Evolutionary conservation across 768 basidiomycete genomes (phyloP), one percentile per base, ranked within the genome.

Genomic region (Rubroboletus pulcherrimus): DNA sequence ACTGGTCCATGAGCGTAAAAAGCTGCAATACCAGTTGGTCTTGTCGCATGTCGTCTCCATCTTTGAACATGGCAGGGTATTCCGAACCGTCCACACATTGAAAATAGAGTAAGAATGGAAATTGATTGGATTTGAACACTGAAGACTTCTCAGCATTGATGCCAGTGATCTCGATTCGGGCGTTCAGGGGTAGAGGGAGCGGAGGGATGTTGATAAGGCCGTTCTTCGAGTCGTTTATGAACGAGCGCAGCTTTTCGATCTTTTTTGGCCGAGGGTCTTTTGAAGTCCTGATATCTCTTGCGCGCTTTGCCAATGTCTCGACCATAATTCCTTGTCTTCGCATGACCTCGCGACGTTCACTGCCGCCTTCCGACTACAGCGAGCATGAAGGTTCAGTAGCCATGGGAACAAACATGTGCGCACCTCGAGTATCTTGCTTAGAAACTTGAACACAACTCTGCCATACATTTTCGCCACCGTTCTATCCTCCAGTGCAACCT

Each of bases 21-120:
- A 98, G 79, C 71, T 99, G 97, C 48, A 98, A 89, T 29, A 98
- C 95, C 37, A 99, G 83, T 70, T 99, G 97, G 68, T 99, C 97
- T 71, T 99, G 97, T 21, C 97, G 86, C 80, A 98, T 88, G 67
- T 99, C 97, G 67, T 98, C 97, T 14, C 97, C 97, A 62, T 98
- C 95, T 73, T 98, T 99, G 81, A 98, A 98, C 57, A 99, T 98
- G 49, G 98, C 82, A 0, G 95, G 91, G 71, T 89, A 98, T 67
- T 94, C 91, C 15, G 84, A 81, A 10, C 90, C 87, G 54, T 92
- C 89, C 10, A 84, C 77, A 62, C 90, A 89, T 63, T 91, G 87
- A 72, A 98, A 96, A 71, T 89, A 93, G 17, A 99, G 78, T 19
- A 96, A 78, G 50, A 99, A 79, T 0, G 97, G 97, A 64, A 86